Evolutionary conservation across 148 eudicot genomes (phyloP).

Genomic region (Spergularia marina): DNA sequence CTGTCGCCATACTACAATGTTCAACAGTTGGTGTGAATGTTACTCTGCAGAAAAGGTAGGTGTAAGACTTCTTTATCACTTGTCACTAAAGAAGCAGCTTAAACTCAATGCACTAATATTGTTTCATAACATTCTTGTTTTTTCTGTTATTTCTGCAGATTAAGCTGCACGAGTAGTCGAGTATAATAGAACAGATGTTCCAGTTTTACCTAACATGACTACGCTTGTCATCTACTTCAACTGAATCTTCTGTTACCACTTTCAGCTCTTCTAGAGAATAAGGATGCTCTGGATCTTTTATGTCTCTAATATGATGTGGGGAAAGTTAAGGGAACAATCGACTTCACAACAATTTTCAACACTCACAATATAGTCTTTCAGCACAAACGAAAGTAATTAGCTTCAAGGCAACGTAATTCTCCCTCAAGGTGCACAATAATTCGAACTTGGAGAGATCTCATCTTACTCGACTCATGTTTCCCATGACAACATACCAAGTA

Average conservation of each 20-base stretch:
- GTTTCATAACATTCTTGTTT: no score
- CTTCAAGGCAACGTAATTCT: no score
- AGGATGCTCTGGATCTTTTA: conserved; percentile 99
- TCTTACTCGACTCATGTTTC: no score
- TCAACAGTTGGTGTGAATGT: conserved; percentile 97
- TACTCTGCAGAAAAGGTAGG: conserved; percentile 46
- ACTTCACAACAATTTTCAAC: no score
- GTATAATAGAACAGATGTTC: neutral
- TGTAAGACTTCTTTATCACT: neutral
- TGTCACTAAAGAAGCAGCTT: neutral
- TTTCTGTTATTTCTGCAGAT: no score
- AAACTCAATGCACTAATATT: neutral
- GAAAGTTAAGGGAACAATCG: conserved; percentile 32
- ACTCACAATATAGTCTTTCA: no score
- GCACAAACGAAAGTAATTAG: no score
- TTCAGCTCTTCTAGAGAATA: conserved; percentile 94
- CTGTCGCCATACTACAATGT: conserved; percentile 96
- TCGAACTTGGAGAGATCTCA: no score
- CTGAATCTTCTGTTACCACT: conserved; percentile 88
- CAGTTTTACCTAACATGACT: conserved; percentile 61
- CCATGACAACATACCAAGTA: no score
- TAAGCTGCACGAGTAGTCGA: neutral
- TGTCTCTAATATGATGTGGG: conserved; percentile 89
- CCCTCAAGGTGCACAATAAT: no score
- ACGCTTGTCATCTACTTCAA: conserved; percentile 70